Evolutionary conservation across 1,139 yeast species (phyloP).

Genomic region (Yamadazyma aaseri): DNA sequence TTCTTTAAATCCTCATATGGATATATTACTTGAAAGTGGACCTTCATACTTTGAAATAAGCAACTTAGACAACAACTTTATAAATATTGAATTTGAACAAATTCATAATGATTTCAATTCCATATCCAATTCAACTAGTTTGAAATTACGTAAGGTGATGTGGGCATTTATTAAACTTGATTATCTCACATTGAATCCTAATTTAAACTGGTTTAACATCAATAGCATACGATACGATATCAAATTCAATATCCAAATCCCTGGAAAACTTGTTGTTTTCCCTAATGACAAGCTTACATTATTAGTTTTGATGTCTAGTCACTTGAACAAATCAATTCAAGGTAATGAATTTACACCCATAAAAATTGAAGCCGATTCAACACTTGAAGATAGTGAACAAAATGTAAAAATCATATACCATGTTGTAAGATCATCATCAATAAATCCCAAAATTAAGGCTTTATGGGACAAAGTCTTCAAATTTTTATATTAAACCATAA

Average conservation of each 20-base stretch:
- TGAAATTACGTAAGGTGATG: conserved; percentile 27
- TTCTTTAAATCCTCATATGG: background rate
- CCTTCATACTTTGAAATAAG: conserved; percentile 23
- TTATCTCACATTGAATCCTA: conserved; percentile 21
- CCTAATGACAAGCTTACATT: conserved; percentile 23
- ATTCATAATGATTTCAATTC: conserved; percentile 6
- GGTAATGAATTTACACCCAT: background rate
- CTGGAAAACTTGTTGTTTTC: conserved; percentile 13
- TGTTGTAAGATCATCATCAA: conserved; percentile 23
- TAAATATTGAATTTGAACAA: conserved; percentile 25
- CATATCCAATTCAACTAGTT: conserved; percentile 22
- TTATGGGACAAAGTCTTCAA: conserved; percentile 14
- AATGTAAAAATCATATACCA: conserved; percentile 16
- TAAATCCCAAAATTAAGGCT: conserved; percentile 21
- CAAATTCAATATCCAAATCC: conserved; percentile 3
- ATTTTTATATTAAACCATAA: too few species aligned
- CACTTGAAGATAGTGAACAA: conserved; percentile 3
- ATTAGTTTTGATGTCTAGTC: conserved; percentile 12
- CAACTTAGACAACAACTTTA: conserved; percentile 25
- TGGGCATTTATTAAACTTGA: conserved; percentile 35
- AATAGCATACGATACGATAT: background rate
- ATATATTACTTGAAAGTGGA: background rate
- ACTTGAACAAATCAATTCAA: conserved; percentile 43
- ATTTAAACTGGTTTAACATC: conserved; percentile 13
- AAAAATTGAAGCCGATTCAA: conserved; percentile 42